These are phyloP conservation scores for Cyclotella atomus DNA, from an alignment of 108 stramenopile species.

Conservation along the genomic window DNA sequence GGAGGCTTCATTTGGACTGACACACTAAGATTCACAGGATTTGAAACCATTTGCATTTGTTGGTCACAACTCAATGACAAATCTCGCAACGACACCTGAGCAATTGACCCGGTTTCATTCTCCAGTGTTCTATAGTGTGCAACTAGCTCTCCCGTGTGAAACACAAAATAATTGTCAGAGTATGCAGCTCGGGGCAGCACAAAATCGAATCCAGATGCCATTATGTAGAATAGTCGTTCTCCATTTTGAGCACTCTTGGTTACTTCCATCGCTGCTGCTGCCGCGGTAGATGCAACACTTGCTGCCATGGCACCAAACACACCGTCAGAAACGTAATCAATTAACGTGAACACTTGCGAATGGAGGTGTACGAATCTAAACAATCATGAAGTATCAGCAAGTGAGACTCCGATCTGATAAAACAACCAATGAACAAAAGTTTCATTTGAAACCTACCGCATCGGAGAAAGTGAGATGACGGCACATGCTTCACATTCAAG, in stretches of 20 bases:
- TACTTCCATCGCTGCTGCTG: conserved; percentile 73
- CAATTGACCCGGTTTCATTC: conserved; percentile 59
- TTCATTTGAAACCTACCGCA: conserved; percentile 29
- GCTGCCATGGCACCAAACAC: conserved; percentile 78
- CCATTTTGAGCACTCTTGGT: conserved; percentile 55
- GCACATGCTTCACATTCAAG: conserved; percentile 63
- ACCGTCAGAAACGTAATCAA: conserved; percentile 84
- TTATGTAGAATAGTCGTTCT: conserved; percentile 64
- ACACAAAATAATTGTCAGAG: conserved; percentile 49
- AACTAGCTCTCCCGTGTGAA: conserved; percentile 59
- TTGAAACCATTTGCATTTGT: conserved; percentile 55
- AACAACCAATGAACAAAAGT: too few relatives aligned
- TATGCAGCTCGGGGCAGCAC: conserved; percentile 78
- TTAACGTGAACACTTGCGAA: conserved; percentile 74
- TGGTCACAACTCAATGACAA: conserved; percentile 54
- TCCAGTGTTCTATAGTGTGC: conserved; percentile 62
- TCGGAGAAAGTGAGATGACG: conserved; percentile 72
- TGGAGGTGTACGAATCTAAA: conserved; percentile 76
- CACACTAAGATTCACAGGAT: conserved; percentile 62
- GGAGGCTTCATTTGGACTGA: conserved; percentile 58
- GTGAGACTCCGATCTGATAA: too few relatives aligned
- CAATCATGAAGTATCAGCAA: not conserved
- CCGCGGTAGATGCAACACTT: conserved; percentile 73
- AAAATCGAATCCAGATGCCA: conserved; percentile 76
- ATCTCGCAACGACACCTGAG: conserved; percentile 52